Evolutionary conservation across 23 red algal species (phyloP).

Genomic region (Gracilaria gracilis): DNA sequence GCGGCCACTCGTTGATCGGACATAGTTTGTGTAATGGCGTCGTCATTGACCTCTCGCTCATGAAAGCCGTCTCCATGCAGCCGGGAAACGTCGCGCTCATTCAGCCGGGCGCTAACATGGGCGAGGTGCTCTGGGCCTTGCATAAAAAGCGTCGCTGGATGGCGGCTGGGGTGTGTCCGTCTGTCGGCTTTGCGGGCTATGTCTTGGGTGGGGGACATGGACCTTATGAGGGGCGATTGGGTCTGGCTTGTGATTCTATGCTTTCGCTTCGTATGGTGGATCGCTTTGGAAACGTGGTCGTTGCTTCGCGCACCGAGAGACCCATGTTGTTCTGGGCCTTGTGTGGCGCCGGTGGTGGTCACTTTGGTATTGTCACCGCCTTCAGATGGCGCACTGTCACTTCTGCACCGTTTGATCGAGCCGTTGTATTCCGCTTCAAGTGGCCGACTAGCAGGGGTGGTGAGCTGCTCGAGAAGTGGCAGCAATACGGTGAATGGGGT

Average conservation of each 20-base stretch:
- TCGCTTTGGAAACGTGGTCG: slow-evolving; percentile 36
- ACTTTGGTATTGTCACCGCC: slow-evolving; percentile 58
- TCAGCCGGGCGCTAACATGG: slow-evolving; percentile 47
- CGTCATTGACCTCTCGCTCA: slow-evolving; percentile 31
- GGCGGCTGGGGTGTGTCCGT: slow-evolving; percentile 58
- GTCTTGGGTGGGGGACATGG: slow-evolving; percentile 53
- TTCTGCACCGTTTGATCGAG: slow-evolving; percentile 17
- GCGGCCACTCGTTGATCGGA: slow-evolving; percentile 53
- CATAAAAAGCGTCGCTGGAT: slow-evolving; percentile 39
- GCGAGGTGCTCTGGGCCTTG: slow-evolving; percentile 46
- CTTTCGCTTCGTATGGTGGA: slow-evolving; percentile 35
- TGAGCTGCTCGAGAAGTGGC: slow-evolving; percentile 58
- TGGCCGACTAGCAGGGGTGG: slow-evolving; percentile 25
- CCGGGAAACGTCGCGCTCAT: slow-evolving; percentile 9
- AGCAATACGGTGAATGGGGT: slow-evolving; percentile 53
- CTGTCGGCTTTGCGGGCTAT: slow-evolving; percentile 53
- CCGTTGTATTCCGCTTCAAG: slow-evolving; percentile 42
- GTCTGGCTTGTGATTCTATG: slow-evolving; percentile 54
- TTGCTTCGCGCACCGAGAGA: background rate
- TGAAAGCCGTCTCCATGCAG: slow-evolving; percentile 9
- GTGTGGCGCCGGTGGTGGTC: slow-evolving; percentile 56
- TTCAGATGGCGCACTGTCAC: slow-evolving; percentile 31
- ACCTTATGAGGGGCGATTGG: slow-evolving; percentile 47
- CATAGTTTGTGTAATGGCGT: slow-evolving; percentile 34
- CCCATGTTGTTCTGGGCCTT: slow-evolving; percentile 47